Conservation (phyloP, 257 asterid genomes). For the Buddleja alternifolia region DNA sequence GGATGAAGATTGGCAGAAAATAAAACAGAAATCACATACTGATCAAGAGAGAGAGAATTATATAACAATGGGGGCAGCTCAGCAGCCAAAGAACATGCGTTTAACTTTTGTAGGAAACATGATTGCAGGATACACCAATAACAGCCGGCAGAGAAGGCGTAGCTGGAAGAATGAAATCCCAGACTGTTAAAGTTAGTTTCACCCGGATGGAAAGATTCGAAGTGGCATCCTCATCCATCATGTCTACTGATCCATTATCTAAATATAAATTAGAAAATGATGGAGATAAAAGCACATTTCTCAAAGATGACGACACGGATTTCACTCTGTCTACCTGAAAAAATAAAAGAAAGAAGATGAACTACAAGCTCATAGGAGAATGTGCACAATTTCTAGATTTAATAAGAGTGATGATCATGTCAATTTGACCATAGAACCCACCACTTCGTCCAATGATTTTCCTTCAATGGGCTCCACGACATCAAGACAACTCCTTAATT, state of each 20-base stretch:
- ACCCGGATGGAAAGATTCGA: conserved; percentile 74
- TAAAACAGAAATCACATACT: too few species aligned
- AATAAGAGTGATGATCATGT: conserved; percentile 17
- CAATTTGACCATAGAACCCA: conserved; percentile 45
- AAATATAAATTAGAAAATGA: conserved; percentile 71
- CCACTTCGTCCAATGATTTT: conserved; percentile 75
- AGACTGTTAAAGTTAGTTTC: conserved; percentile 82
- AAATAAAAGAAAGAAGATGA: conserved; percentile 21
- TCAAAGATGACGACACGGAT: conserved; percentile 76
- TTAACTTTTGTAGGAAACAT: conserved; percentile 22
- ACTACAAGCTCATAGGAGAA: conserved; percentile 32
- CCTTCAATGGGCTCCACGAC: conserved; percentile 81
- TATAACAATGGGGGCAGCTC: neutral
- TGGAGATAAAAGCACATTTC: conserved; percentile 79
- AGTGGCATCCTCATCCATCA: conserved; percentile 96
- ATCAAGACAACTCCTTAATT: conserved; percentile 77
- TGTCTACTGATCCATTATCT: conserved; percentile 74
- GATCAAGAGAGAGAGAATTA: too few species aligned
- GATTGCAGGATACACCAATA: conserved; percentile 91
- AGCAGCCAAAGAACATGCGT: conserved; percentile 13
- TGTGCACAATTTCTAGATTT: conserved; percentile 5
- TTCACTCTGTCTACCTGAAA: conserved; percentile 78
- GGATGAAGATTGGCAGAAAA: neutral
- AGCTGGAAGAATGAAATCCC: conserved; percentile 92
- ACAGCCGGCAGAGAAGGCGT: conserved; percentile 99